Evolutionary conservation across 805 yeast species (phyloP).

Genomic region (Torulaspora indica): DNA sequence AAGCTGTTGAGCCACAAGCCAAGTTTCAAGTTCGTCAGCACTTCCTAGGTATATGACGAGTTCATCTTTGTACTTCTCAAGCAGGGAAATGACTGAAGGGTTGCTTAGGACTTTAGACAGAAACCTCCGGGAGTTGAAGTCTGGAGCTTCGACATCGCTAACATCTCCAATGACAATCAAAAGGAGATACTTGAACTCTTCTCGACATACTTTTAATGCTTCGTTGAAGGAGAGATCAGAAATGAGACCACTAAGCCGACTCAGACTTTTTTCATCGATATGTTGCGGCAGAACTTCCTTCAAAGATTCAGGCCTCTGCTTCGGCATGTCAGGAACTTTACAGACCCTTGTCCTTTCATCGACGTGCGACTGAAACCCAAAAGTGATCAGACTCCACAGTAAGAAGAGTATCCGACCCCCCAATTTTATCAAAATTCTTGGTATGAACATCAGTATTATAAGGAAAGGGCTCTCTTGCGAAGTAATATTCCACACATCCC

Average conservation of each 20-base stretch:
- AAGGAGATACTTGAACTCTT: conserved; percentile 47
- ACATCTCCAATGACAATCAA: conserved; percentile 49
- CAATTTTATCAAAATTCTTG: conserved; percentile 39
- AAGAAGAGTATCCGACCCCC: conserved; percentile 20
- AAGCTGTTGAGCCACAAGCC: conserved; percentile 56
- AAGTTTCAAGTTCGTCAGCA: conserved; percentile 58
- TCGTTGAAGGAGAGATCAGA: conserved; percentile 38
- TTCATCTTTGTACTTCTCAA: conserved; percentile 39
- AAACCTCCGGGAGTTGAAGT: conserved; percentile 38
- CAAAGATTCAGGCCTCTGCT: conserved; percentile 13
- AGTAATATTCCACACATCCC: conserved; percentile 9
- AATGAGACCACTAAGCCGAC: conserved; percentile 10
- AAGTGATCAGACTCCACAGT: conserved; percentile 21
- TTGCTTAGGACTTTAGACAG: conserved; percentile 45
- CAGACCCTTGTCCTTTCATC: conserved; percentile 12
- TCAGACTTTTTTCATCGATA: conserved; percentile 9
- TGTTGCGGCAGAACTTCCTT: conserved; percentile 11
- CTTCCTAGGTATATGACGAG: conserved; percentile 61
- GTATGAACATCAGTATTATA: conserved; percentile 51
- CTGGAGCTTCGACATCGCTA: conserved; percentile 19
- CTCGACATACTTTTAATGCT: conserved; percentile 39
- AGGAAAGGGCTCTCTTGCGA: conserved; percentile 38
- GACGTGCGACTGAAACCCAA: conserved; percentile 18
- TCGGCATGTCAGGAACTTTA: conserved; percentile 23
- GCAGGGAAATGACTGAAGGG: conserved; percentile 39